Conservation (phyloP, 805 yeast species). For the Metschnikowia santaceciliae region DNA sequence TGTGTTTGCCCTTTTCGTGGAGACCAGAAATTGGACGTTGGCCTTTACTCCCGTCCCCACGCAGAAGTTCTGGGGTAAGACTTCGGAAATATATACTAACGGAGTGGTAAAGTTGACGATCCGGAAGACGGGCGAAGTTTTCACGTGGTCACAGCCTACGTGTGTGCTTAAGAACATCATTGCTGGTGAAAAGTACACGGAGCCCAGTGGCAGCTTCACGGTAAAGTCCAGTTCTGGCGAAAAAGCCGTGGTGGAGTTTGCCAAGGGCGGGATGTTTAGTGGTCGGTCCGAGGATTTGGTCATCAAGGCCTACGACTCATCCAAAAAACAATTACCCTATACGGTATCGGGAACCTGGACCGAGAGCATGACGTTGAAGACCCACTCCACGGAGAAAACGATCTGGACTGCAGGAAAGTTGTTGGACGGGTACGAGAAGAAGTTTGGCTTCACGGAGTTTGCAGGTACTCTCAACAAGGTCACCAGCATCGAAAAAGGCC, state of each 20-base stretch:
- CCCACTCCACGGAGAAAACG: slow-evolving; percentile 36
- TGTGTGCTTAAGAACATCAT: slow-evolving; percentile 79
- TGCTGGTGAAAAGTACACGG: slow-evolving; percentile 93
- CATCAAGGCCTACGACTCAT: slow-evolving; percentile 40
- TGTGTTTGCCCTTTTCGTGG: slow-evolving; percentile 76
- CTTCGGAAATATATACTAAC: slow-evolving; percentile 73
- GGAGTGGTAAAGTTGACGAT: slow-evolving; percentile 63
- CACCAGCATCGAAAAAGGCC: slow-evolving; percentile 60
- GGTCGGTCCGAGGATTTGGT: slow-evolving; percentile 67
- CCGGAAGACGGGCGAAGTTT: slow-evolving; percentile 62
- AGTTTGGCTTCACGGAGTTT: slow-evolving; percentile 83
- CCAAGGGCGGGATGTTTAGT: slow-evolving; percentile 80
- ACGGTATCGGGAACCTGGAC: slow-evolving; percentile 84
- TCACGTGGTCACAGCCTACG: slow-evolving; percentile 79
- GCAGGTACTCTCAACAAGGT: slow-evolving; percentile 80
- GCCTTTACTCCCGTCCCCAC: slow-evolving; percentile 64
- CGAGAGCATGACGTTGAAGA: slow-evolving; percentile 47
- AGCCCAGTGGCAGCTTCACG: slow-evolving; percentile 69
- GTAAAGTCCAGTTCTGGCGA: slow-evolving; percentile 67
- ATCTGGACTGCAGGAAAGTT: slow-evolving; percentile 74
- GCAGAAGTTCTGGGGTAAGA: slow-evolving; percentile 94
- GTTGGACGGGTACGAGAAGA: slow-evolving; percentile 52
- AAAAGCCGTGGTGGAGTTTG: slow-evolving; percentile 68
- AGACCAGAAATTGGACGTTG: slow-evolving; percentile 66
- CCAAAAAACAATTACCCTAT: slow-evolving; percentile 36